Evolutionary conservation across 768 basidiomycete species (phyloP), one percentile per base, ranked within the genome.

Genomic region (Pholiota molesta): DNA sequence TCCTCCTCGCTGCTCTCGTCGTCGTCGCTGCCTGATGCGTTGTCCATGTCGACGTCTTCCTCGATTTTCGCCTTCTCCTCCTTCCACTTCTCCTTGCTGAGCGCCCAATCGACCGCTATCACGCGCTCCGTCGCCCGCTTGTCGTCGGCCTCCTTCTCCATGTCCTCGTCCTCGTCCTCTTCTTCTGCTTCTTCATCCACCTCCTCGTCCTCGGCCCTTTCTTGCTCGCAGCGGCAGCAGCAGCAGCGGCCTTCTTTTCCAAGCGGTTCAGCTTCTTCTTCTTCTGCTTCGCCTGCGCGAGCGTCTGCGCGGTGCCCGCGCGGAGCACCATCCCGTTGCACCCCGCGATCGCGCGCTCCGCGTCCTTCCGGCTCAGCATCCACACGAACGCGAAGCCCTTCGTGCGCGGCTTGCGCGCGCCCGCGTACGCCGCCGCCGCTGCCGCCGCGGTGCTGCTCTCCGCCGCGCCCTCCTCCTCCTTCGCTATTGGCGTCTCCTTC

Each of bases 331-430:
- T 87, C 17, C 92, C 93, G 69, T 97, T 97, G 63, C 92, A 87
- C 13, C 80, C 86, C 67, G 87, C 87, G 61, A 97, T 80, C 0
- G 94, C 95, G 55, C 79, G 79, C 72, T 95, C 91, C 9, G 94
- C 96, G 68, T 95, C 92, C 60, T 89, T 89, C 71, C 85, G 88
- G 69, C 86, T 87, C 65, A 95, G 74, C 86, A 94, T 95, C 94
- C 95, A 97, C 10, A 99, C 88, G 68, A 99, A 98, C 0, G 95
- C 97, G 66, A 97, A 99, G 0, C 96, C 95, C 66, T 90, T 89
- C 45, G 84, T 79, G 31, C 83, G 78, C 13, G 67, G 45, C 51
- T 74, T 75, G 42, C 61, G 66, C 28, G 53, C 62, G 8, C 60
- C 52, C 13, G 65, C 63, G 51, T 69, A 64, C 5, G 68, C 65